Evolutionary conservation across 441 rosid genomes (phyloP).

Genomic region (Bruguiera hainesii): DNA sequence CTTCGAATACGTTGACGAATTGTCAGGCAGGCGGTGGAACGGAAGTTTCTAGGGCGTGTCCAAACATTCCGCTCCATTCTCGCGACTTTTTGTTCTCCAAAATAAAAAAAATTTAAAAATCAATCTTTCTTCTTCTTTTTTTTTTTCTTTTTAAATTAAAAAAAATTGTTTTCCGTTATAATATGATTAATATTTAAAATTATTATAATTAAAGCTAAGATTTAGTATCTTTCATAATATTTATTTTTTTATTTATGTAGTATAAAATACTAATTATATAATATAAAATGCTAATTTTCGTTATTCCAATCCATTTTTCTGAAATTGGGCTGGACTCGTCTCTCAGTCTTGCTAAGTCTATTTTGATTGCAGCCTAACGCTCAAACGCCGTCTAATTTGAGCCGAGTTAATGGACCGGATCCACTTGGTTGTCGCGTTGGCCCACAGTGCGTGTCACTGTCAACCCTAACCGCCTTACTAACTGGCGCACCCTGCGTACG

Average conservation of each 20-base stretch:
- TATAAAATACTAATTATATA: background rate
- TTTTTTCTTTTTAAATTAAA: background rate
- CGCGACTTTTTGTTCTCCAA: background rate
- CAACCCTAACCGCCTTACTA: too few relatives aligned
- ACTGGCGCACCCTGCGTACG: background rate
- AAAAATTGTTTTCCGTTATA: background rate
- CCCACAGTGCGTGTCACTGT: too few relatives aligned
- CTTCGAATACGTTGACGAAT: background rate
- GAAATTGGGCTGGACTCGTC: too few relatives aligned
- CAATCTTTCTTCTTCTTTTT: background rate
- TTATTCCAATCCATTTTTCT: too few relatives aligned
- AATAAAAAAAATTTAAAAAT: background rate
- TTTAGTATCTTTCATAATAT: background rate
- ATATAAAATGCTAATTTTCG: too few relatives aligned
- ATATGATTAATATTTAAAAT: background rate
- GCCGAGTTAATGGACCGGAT: too few relatives aligned
- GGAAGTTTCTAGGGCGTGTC: slow-evolving; percentile 24
- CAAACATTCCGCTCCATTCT: too few relatives aligned
- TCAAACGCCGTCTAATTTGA: too few relatives aligned
- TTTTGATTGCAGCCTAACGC: too few relatives aligned
- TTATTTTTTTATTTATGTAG: too few relatives aligned
- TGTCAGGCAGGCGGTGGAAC: background rate
- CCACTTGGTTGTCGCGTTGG: too few relatives aligned
- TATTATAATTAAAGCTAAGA: background rate
- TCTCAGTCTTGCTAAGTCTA: too few relatives aligned